Evolutionary conservation across 352 stramenopile species (phyloP).

Genomic region (Globisporangium apiculatum): DNA sequence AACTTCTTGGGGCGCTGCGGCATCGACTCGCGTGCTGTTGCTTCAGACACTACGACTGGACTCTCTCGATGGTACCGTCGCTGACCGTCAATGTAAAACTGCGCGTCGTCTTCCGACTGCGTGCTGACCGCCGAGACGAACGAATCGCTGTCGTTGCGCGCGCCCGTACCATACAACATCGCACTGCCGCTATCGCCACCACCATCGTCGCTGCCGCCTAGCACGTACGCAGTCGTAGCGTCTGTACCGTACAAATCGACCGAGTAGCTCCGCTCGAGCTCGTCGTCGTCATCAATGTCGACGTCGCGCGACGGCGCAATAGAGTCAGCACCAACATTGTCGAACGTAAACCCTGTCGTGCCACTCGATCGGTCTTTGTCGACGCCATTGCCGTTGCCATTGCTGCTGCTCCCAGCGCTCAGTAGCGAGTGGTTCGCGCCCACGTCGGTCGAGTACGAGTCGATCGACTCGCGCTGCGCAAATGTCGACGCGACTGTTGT

Average conservation of each 20-base stretch:
- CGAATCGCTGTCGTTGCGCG: conserved; percentile 20
- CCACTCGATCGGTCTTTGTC: conserved; percentile 1
- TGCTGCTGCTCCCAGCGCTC: conserved; percentile 9
- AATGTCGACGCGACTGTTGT: not conserved
- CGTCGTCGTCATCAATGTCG: conserved; percentile 10
- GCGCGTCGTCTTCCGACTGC: conserved; percentile 51
- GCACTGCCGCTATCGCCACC: conserved; percentile 21
- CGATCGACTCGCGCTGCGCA: conserved; percentile 5
- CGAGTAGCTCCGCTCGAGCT: conserved; percentile 10
- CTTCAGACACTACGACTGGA: not conserved
- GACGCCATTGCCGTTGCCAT: conserved; percentile 1
- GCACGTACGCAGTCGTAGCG: conserved; percentile 2
- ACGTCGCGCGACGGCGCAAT: conserved; percentile 7
- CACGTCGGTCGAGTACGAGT: conserved; percentile 15
- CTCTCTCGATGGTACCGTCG: conserved; percentile 9
- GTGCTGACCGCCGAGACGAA: conserved; percentile 54
- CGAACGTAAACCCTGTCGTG: conserved; percentile 4
- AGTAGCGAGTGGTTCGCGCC: conserved; percentile 9
- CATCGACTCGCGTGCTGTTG: not conserved
- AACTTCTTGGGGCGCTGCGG: conserved; percentile 12
- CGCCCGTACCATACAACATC: conserved; percentile 15
- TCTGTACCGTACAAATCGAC: conserved; percentile 12
- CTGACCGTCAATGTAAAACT: conserved; percentile 42
- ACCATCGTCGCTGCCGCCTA: conserved; percentile 17
- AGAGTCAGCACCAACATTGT: conserved; percentile 5